phyloP scores from a whole-genome alignment of 2,329 filamentous ascomycete species.

The Diplodia corticola region DNA sequence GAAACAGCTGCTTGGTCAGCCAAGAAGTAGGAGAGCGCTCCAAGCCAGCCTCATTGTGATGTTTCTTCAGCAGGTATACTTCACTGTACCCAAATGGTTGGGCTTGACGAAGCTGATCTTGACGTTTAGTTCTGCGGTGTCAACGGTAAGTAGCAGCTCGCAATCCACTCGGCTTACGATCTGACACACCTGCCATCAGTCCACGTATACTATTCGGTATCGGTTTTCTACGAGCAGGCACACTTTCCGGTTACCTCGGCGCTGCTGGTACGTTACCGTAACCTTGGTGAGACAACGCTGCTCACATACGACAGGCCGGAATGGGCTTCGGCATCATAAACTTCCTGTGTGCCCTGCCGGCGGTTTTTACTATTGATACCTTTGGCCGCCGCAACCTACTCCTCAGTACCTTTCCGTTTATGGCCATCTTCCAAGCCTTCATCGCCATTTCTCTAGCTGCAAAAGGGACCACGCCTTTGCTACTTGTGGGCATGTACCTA shows the following conservation, averaged over 20 bases:
- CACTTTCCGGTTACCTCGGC: slow-evolving; percentile 40
- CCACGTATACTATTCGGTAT: slow-evolving; percentile 30
- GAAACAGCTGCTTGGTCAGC: slow-evolving; percentile 30
- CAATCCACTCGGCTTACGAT: not conserved
- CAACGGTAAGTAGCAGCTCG: slow-evolving; percentile 26
- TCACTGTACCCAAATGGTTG: fast-evolving
- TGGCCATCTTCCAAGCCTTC: slow-evolving; percentile 53
- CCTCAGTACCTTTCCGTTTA: slow-evolving; percentile 49
- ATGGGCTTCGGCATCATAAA: slow-evolving; percentile 49
- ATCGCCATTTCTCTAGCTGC: slow-evolving; percentile 44
- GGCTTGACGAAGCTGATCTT: not conserved
- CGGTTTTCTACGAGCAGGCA: slow-evolving; percentile 46
- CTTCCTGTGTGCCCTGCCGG: slow-evolving; percentile 48
- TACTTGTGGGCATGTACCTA: slow-evolving; percentile 45
- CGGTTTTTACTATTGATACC: slow-evolving; percentile 47
- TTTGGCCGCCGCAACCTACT: slow-evolving; percentile 43
- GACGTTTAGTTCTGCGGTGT: slow-evolving; percentile 29
- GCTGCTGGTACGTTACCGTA: not conserved
- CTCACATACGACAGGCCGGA: slow-evolving; percentile 35
- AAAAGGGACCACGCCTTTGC: slow-evolving; percentile 26
- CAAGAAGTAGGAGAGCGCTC: slow-evolving; percentile 31
- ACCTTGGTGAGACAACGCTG: slow-evolving; percentile 30
- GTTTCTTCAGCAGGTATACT: slow-evolving; percentile 31
- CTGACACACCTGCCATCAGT: not conserved
- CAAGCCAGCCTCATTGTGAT: slow-evolving; percentile 32